Base-by-base conservation (phyloP, 352 stramenopile species). In the Globisporangium irregulare region DNA sequence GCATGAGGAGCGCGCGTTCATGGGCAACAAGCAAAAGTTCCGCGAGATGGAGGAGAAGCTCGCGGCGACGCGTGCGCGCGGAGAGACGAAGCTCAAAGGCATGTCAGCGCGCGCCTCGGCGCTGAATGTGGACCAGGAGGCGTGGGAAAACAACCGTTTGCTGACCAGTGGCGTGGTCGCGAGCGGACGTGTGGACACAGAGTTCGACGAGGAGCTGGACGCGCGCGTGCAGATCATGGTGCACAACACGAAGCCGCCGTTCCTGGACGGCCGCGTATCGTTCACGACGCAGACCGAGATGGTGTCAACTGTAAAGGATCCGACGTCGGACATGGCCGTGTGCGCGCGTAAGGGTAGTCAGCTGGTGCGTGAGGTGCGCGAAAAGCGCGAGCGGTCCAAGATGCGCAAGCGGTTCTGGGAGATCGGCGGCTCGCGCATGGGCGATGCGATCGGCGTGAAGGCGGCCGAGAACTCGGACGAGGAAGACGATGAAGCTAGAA, bases 321-420 rank as follows among this genome's bases (percentile, higher is more conserved):
- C 92, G 22, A 99, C 95, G 34, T 96, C 82, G 9, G 97, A 99
- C 73, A 98, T 99, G 82, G 96, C 96, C 1, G 89, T 97, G 20
- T 97, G 97, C 70, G 93, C 96, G 27, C 80, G 93, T 59, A 97
- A 98, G 70, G 98, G 98, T 34, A 98, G 88, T 41, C 89, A 89
- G 38, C 79, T 95, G 43, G 60, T 98, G 55, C 78, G 78, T 0
- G 77, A 92, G 68, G 86, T 94, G 60, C 77, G 87, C 7, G 86
- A 95, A 55, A 82, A 95, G 66, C 80, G 82, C 6, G 87, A 95
- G 56, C 76, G 78, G 0, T 91, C 88, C 59, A 98, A 98, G 65
- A 99, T 99, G 94, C 86, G 97, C 53, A 95, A 99, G 80, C 89
- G 97, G 24, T 99, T 99, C 79, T 99, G 98, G 98, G 97, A 99